Percentiles rank a stretch among this genome's conserved stretches.
Conservation (phyloP, 208 protist genomes). For the Trichomonas tenax region DNA sequence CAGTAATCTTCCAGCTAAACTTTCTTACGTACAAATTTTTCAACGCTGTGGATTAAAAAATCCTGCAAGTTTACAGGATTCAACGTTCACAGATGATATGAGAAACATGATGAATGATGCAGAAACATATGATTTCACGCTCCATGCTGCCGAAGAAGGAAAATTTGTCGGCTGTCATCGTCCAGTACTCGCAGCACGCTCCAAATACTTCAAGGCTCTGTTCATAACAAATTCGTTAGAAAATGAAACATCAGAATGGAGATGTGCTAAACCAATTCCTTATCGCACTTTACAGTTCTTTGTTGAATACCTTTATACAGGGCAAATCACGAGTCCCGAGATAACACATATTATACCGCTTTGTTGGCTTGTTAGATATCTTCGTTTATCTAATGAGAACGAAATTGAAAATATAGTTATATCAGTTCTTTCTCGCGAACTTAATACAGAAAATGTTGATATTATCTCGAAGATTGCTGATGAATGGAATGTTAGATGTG, state of each 20-base stretch:
- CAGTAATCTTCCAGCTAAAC: neutral
- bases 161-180: neutral
- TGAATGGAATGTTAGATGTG: neutral
- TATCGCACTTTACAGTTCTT: neutral
- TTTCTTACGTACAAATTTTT: neutral
- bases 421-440: neutral
- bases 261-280: neutral
- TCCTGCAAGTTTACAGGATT: neutral
- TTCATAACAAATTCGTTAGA: neutral
- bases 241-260: neutral
- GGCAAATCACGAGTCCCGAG: neutral
- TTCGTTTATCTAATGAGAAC: neutral
- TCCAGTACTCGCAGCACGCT: neutral
- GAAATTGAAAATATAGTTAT: constrained; percentile 17
- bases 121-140: neutral
- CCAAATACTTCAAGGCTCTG: neutral
- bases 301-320: neutral
- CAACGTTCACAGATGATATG: neutral
- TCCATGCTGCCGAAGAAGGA: neutral
- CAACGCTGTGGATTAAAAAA: neutral
- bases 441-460: neutral
- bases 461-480: neutral
- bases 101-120: neutral
- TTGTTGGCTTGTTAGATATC: neutral
- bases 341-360: neutral